Evolutionary conservation across 306 rosid genomes (phyloP), one percentile per base, ranked within the genome.

Genomic region (barrel medic (Medicago truncatula)): DNA sequence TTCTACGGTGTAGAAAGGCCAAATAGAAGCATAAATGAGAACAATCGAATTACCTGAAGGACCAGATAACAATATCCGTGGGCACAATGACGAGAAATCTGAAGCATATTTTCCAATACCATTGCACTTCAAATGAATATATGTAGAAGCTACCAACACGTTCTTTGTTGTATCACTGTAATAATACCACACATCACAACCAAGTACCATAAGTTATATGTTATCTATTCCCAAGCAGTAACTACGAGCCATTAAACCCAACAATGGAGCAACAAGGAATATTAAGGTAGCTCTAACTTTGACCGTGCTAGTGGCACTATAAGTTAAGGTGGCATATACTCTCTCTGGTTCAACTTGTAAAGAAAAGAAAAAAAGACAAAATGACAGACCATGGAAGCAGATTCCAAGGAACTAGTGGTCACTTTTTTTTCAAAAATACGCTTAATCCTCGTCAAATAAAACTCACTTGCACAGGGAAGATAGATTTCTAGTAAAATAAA

Each of bases 151-250:
- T 62, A 88, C 78, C 86, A 94, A 77, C 69, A 87, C 85, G 64
- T 82, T 90, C 81, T 88, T 94, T 38, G 97, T 94, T 18, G 97
- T 81, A 36, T 94, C 96, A 79, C 98, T 94, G 96, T 31, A 77
- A 82, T 71, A 52, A 71, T 15, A 58, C 53, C 69, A 66, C 75
- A 79, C 53, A 73, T 73, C 68, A 75, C 44, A 67, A 15, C 16
- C 68, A 70, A 36, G 52, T 38, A 47, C 56, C 67, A 80, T 49
- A 31, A 82, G 61, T 50, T 38, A 65, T 50, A 34, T n/a, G 9
- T 16, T 38, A 52, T 50, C 56, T 52, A 71, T 58, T 68, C 43
- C 38, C 14, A 28, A 64, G 70, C 50, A 70, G 21, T 70, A 54
- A 54, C 63, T 52, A 78, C 56, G 41, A 70, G 36, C 49, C n/a